A percentile compares a stretch with the other conserved stretches of the same genome.
These are phyloP conservation scores for Ambrosia trifida DNA, from an alignment of 129 eudicot genomes.

Conservation along the genomic window DNA sequence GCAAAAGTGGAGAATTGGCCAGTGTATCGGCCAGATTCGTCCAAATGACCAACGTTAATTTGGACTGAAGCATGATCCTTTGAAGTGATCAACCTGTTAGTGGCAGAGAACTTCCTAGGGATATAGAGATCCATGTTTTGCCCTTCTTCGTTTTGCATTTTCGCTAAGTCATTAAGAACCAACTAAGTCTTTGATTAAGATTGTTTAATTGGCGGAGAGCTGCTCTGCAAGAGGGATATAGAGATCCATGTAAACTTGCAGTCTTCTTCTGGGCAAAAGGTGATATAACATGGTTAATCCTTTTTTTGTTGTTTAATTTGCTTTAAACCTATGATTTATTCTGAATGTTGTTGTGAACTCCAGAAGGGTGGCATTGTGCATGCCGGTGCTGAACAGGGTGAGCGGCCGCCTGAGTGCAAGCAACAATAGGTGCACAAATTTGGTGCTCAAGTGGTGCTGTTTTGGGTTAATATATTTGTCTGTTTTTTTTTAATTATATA, in stretches of 20 bases:
- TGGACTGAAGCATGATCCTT: too few species aligned
- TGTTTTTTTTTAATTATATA: slow-evolving; percentile 25
- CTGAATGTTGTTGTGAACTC: slow-evolving; percentile 19
- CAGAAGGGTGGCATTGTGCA: slow-evolving; percentile 46
- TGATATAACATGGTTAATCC: slow-evolving; percentile 20
- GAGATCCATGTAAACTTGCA: slow-evolving; percentile 33
- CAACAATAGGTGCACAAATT: slow-evolving; percentile 48
- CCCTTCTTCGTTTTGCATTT: too few species aligned
- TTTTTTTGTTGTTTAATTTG: background rate
- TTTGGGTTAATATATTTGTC: slow-evolving; percentile 22
- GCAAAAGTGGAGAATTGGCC: too few species aligned
- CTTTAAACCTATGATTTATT: background rate
- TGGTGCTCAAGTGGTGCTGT: slow-evolving; percentile 1
- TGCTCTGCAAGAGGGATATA: too few species aligned
- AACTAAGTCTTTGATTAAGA: too few species aligned
- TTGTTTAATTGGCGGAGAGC: too few species aligned
- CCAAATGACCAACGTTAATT: too few species aligned
- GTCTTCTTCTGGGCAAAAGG: slow-evolving; percentile 56
- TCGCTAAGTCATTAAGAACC: too few species aligned
- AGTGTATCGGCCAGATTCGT: too few species aligned
- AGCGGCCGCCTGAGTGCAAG: slow-evolving; percentile 73
- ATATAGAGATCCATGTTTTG: too few species aligned
- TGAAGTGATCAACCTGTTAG: too few species aligned
- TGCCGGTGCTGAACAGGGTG: slow-evolving; percentile 56
- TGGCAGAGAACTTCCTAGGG: too few species aligned